These are phyloP conservation scores for Primulina eburnea DNA, from an alignment of 257 asterid genomes.

Conservation along the genomic window DNA sequence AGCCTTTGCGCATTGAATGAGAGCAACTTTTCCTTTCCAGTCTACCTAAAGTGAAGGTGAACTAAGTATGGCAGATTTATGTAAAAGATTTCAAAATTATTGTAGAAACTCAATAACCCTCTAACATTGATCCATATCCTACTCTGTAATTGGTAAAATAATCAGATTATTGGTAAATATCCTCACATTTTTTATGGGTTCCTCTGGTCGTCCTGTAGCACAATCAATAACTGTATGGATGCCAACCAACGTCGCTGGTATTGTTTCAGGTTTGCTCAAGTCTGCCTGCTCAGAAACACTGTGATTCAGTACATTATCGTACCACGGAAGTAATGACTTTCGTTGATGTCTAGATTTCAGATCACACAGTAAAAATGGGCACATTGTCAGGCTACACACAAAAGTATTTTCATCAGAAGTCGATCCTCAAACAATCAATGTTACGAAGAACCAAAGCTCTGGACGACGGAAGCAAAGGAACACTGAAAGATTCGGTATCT, in stretches of 20 bases:
- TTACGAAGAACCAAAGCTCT: not conserved
- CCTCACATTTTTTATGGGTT: conserved; percentile 90
- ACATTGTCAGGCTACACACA: not conserved
- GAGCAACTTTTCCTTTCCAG: conserved; percentile 99
- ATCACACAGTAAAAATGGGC: not conserved
- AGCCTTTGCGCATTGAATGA: conserved; percentile 92
- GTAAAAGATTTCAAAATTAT: not conserved
- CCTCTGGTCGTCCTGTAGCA: conserved; percentile 99
- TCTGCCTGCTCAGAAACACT: conserved; percentile 70
- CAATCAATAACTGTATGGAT: conserved; percentile 94
- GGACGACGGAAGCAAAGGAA: not conserved
- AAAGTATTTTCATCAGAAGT: not conserved
- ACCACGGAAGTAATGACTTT: not conserved
- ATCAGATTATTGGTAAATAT: conserved; percentile 12
- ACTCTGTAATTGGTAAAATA: conserved; percentile 1
- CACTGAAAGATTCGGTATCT: not conserved
- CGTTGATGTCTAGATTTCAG: not conserved
- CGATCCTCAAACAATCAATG: not conserved
- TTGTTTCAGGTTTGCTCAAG: conserved; percentile 91
- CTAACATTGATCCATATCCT: not conserved
- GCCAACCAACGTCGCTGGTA: conserved; percentile 95
- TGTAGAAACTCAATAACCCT: not conserved
- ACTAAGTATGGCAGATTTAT: conserved; percentile 27
- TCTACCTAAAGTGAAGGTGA: conserved; percentile 72
- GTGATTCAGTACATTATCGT: conserved; percentile 22